These are phyloP conservation scores for Galerina sulciceps DNA, from an alignment of 768 basidiomycete species.

Conservation along the genomic window DNA sequence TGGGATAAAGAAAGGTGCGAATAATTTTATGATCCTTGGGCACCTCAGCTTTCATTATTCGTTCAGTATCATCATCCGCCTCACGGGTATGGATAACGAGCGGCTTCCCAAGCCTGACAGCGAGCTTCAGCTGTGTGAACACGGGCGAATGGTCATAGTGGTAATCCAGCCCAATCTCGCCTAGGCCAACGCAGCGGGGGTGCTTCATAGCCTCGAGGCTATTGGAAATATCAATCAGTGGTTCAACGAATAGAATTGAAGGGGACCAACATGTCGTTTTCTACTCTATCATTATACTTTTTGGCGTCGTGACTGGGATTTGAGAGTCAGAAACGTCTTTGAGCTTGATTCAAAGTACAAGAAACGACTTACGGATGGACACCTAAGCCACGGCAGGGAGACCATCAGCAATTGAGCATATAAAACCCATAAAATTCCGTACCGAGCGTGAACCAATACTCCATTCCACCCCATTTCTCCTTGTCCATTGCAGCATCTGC, in stretches of 20 bases:
- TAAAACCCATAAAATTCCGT: no score
- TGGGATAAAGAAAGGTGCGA: no score
- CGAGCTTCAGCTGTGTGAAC: constrained; percentile 64
- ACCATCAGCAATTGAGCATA: neutral
- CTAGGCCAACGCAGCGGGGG: constrained; percentile 85
- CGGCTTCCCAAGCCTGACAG: constrained; percentile 72
- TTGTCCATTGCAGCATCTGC: constrained; percentile 71
- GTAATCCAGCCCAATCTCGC: constrained; percentile 88
- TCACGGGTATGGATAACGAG: constrained; percentile 88
- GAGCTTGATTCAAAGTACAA: no score
- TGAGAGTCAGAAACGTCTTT: neutral
- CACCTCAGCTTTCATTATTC: constrained; percentile 74
- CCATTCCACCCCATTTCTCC: constrained; percentile 68
- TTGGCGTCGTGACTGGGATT: constrained; percentile 41
- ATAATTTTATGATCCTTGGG: constrained; percentile 73
- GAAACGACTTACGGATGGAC: constrained; percentile 64
- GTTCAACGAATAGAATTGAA: neutral
- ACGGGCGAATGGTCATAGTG: constrained; percentile 81
- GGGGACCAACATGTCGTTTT: constrained; percentile 61
- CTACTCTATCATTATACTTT: constrained; percentile 66
- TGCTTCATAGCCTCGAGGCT: constrained; percentile 79
- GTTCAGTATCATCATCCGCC: constrained; percentile 82
- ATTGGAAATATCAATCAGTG: neutral
- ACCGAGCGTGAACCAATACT: constrained; percentile 89
- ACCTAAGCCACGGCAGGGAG: constrained; percentile 40